A percentile compares a stretch with the other conserved stretches of the same genome.
phyloP scores from a whole-genome alignment of 129 eudicot species.

The Saussurea involucrata region DNA sequence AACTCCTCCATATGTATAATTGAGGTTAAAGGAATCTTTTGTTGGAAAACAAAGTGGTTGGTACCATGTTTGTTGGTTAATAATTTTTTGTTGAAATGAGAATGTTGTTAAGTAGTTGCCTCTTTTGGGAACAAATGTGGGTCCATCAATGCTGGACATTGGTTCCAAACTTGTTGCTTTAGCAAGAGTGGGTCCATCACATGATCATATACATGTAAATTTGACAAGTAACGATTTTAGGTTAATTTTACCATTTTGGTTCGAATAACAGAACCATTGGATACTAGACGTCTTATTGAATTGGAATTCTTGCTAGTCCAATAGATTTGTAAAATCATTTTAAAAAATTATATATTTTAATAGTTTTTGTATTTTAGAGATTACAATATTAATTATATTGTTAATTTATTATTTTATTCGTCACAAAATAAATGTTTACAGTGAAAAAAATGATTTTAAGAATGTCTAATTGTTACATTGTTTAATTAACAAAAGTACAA shows the following conservation, averaged over 20 bases:
- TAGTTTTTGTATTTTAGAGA: no score
- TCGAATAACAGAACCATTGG: neutral
- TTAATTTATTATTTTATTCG: no score
- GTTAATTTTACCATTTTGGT: neutral
- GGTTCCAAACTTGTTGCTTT: conserved; percentile 27
- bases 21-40: neutral
- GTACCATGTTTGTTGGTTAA: neutral
- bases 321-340: no score
- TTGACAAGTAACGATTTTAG: neutral
- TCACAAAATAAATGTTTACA: no score
- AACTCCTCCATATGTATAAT: neutral
- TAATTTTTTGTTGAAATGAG: neutral
- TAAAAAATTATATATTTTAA: no score
- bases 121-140: conserved; percentile 22
- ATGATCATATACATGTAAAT: neutral
- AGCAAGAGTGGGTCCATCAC: conserved; percentile 7
- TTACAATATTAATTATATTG: no score
- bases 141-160: conserved; percentile 21
- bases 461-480: no score
- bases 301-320: neutral
- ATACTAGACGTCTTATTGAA: neutral
- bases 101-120: conserved; percentile 10
- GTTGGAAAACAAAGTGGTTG: conserved; percentile 5
- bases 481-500: no score
- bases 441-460: no score